A percentile compares a stretch with the other conserved stretches of the same genome.
Conservation (phyloP, 441 rosid species). For the Cnidoscolus chayamansa region DNA sequence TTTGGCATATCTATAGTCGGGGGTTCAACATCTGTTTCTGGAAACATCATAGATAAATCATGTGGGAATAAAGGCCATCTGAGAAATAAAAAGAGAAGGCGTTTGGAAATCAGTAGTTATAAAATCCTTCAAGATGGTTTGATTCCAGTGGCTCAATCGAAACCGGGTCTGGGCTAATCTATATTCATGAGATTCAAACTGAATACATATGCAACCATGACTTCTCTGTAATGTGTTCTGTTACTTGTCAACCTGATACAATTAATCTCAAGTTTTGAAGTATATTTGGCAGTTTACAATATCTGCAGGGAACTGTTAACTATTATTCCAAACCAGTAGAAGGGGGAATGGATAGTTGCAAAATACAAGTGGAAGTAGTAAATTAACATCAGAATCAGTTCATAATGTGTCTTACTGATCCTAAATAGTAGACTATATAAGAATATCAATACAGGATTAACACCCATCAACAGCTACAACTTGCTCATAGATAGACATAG, state of each 20-base stretch:
- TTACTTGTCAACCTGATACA: neutral
- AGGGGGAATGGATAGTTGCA: neutral
- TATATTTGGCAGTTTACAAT: neutral
- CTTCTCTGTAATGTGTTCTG: neutral
- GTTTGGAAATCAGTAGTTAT: neutral
- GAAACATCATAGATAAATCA: too few relatives aligned
- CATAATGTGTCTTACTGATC: neutral
- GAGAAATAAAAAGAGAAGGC: neutral
- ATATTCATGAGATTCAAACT: neutral
- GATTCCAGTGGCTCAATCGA: too few relatives aligned
- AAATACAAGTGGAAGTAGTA: neutral
- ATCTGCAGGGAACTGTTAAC: neutral
- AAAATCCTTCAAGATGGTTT: too few relatives aligned
- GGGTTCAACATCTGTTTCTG: too few relatives aligned
- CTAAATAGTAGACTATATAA: neutral
- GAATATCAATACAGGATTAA: too few relatives aligned
- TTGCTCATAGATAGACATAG: conserved; percentile 16
- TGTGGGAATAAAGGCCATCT: neutral
- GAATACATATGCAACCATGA: too few relatives aligned
- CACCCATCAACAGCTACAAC: neutral
- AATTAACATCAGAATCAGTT: neutral
- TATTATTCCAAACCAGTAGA: neutral
- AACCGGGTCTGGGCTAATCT: too few relatives aligned
- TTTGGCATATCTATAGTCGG: neutral
- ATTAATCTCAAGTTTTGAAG: neutral